Evolutionary conservation across 2,329 filamentous ascomycete genomes (phyloP).

Genomic region (Fusarium pseudoanthophilum): DNA sequence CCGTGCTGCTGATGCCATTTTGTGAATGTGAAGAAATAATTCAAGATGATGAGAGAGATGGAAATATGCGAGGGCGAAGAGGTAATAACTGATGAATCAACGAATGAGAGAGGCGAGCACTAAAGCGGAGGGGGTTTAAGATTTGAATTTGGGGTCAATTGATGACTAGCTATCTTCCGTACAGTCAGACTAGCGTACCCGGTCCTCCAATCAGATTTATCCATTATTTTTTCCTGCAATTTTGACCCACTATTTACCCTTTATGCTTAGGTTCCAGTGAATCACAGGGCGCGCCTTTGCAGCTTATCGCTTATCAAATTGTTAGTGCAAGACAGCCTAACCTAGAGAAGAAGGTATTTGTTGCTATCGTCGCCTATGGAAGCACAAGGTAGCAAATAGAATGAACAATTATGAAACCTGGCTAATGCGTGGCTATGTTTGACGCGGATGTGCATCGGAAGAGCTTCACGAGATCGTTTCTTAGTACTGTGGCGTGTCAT

Average conservation of each 20-base stretch:
- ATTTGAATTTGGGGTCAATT: too few relatives aligned
- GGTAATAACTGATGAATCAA: neutral
- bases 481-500: too few relatives aligned
- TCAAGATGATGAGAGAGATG: neutral
- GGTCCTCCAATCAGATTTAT: too few relatives aligned
- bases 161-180: too few relatives aligned
- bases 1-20: conserved; percentile 36
- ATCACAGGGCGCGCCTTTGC: conserved; percentile 8
- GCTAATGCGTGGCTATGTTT: too few relatives aligned
- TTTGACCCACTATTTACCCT: too few relatives aligned
- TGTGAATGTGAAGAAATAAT: too few relatives aligned
- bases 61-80: neutral
- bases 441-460: neutral
- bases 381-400: neutral
- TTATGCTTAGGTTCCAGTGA: neutral
- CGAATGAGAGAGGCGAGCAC: neutral
- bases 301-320: neutral
- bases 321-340: neutral
- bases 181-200: too few relatives aligned
- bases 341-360: neutral
- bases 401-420: neutral
- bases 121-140: neutral
- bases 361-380: neutral
- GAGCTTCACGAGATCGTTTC: too few relatives aligned
- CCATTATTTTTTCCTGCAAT: too few relatives aligned